Conservation (phyloP, 2,329 filamentous ascomycete genomes). For the Botrytis aclada region DNA sequence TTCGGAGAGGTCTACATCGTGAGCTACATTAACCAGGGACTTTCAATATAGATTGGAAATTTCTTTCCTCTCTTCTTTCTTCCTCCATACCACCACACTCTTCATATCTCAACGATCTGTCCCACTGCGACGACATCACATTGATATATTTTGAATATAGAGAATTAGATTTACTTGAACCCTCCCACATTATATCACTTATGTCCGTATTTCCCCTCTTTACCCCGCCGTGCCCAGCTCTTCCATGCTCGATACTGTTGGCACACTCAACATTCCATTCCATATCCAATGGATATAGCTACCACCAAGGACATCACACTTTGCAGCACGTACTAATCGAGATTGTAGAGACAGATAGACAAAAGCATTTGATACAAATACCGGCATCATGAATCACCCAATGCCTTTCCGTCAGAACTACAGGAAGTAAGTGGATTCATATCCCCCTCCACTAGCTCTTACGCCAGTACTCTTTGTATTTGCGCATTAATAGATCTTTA, state of each 20-base stretch:
- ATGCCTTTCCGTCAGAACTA: slow-evolving; percentile 21
- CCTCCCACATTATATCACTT: background rate
- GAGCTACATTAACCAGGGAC: background rate
- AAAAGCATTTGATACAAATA: background rate
- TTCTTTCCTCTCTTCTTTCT: background rate
- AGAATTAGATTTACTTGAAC: background rate
- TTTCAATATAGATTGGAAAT: background rate
- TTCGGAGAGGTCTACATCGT: background rate
- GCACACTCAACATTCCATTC: background rate
- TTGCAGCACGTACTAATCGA: slow-evolving; percentile 8
- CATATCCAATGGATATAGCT: background rate
- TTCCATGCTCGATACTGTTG: background rate
- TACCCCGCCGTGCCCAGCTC: slow-evolving; percentile 19
- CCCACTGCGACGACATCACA: background rate
- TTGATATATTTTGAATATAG: background rate
- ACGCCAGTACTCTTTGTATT: background rate
- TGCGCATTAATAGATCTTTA: background rate
- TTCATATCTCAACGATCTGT: background rate
- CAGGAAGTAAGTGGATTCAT: slow-evolving; percentile 11
- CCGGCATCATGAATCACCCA: slow-evolving; percentile 16
- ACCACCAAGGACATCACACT: background rate
- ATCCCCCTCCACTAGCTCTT: background rate
- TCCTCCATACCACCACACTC: background rate
- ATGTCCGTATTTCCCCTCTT: slow-evolving; percentile 12
- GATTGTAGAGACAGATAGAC: background rate